Base-by-base conservation (phyloP, 805 yeast genomes). In the Spathaspora boniae region DNA sequence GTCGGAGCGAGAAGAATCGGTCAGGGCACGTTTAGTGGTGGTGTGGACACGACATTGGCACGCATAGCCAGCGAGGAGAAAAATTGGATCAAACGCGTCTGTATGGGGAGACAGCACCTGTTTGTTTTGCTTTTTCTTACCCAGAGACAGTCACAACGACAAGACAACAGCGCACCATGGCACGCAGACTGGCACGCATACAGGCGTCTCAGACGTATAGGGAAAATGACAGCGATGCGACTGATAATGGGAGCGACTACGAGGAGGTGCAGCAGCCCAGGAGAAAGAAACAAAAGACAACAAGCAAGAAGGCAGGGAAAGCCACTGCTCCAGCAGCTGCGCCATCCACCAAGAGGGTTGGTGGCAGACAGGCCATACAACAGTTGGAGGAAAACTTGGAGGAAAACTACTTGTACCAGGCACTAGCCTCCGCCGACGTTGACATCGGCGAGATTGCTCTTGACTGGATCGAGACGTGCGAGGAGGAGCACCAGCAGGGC, bases 381-480 rank as follows among this genome's bases (percentile, higher is more conserved):
- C 23, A 30, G 16, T 23, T 40, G 21, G 55, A 47, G 27, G 48
- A 46, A 1, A 51, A 54, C 5, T 47, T 58, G 16, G 53, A 48
- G 11, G 70, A 63, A 30, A 63, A 60, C 38, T 37, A 40, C 22
- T 45, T 66, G 16, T 65, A 52, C 36, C 44, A 37, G 24, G 54
- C 63, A 2, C 48, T 67, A 8, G 54, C 63, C 6, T 50, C 47
- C 30, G 56, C 58, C 4, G 65, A 62, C 3, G 47, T 50, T 1
- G 56, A 58, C 7, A 44, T 53, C n/a, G 47, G 46, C 17, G 68
- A 62, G 17, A 39, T 65, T n/a, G 65, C 62, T 2, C 40, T 60
- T n/a, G 63, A 62, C 19, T 66, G 71, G 72, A 31, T 63, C 12
- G 65, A 62, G 9, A 32, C 52, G 2, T 62, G 49, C 41, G 46